A percentile compares a stretch with the other conserved stretches of the same genome.
phyloP scores from a whole-genome alignment of 257 asterid species.

The Asclepias syriaca region DNA sequence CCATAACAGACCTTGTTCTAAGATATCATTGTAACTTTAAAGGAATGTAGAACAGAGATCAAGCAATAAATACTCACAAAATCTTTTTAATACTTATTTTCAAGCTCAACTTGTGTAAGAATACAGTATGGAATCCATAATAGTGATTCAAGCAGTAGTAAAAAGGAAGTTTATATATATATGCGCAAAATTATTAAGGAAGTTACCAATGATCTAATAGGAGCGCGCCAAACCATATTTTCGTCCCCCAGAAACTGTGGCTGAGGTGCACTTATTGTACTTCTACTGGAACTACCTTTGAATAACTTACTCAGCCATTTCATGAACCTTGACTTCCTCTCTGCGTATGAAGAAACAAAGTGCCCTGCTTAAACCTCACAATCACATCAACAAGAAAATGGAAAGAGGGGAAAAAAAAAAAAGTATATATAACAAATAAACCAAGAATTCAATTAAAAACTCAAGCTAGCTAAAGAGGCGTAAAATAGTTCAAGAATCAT shows the following conservation, averaged over 20 bases:
- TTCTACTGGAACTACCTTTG: conserved; percentile 53
- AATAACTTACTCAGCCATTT: conserved; percentile 83
- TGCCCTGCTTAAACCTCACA: conserved; percentile 58
- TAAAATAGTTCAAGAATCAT: conserved; percentile 7
- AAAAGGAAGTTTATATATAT: neutral
- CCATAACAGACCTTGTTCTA: no score
- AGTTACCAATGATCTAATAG: conserved; percentile 58
- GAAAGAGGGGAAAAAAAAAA: neutral
- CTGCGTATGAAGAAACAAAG: conserved; percentile 61
- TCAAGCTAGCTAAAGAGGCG: conserved; percentile 20
- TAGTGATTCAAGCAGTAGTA: neutral
- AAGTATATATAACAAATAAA: neutral
- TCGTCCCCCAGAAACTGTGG: conserved; percentile 81
- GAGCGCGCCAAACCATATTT: conserved; percentile 73
- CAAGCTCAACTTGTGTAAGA: neutral
- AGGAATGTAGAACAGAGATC: neutral
- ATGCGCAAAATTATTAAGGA: neutral
- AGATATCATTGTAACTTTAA: neutral
- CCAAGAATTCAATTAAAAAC: conserved; percentile 16
- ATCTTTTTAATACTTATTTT: neutral
- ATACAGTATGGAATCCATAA: neutral
- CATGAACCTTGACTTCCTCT: conserved; percentile 82
- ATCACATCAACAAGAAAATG: conserved; percentile 16
- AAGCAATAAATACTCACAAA: neutral
- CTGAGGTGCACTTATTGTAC: conserved; percentile 36